phyloP scores from a whole-genome alignment of 331 rosid genomes.

The Acacia concinna region DNA sequence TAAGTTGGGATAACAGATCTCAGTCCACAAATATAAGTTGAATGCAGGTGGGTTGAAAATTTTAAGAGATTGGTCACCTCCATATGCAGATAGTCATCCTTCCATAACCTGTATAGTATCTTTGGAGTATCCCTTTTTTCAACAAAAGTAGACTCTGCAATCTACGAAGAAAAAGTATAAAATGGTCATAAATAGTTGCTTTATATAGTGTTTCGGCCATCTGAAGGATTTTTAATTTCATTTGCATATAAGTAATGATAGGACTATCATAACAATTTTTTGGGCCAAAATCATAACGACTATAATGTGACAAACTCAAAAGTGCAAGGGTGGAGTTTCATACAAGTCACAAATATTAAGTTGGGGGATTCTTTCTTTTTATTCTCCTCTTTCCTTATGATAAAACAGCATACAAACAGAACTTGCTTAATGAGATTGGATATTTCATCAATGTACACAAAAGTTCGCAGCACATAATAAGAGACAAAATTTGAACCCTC shows the following conservation, averaged over 20 bases:
- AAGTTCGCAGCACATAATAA: background rate
- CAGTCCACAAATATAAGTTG: slow-evolving; percentile 16
- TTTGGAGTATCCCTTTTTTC: slow-evolving; percentile 82
- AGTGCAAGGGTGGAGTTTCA: too few species aligned
- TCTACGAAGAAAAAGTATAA: slow-evolving; percentile 39
- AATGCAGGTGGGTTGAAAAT: background rate
- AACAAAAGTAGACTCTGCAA: slow-evolving; percentile 71
- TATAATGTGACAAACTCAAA: background rate
- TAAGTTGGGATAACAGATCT: slow-evolving; percentile 22
- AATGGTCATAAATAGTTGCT: slow-evolving; percentile 1
- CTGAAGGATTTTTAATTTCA: background rate
- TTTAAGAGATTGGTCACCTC: slow-evolving; percentile 57
- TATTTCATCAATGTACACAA: background rate
- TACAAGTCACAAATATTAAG: background rate
- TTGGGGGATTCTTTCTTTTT: background rate
- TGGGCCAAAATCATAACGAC: too few species aligned
- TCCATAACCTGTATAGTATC: slow-evolving; percentile 68
- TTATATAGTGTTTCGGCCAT: background rate
- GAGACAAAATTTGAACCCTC: background rate
- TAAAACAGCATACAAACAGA: background rate
- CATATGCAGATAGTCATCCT: slow-evolving; percentile 80
- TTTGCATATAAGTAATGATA: background rate
- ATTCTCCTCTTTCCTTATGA: background rate
- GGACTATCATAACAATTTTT: slow-evolving; percentile 1
- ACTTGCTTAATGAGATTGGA: background rate